A percentile compares a stretch with the other conserved stretches of the same genome.
phyloP scores from a whole-genome alignment of 495 filamentous ascomycete species.

The Xylaria grammica region DNA sequence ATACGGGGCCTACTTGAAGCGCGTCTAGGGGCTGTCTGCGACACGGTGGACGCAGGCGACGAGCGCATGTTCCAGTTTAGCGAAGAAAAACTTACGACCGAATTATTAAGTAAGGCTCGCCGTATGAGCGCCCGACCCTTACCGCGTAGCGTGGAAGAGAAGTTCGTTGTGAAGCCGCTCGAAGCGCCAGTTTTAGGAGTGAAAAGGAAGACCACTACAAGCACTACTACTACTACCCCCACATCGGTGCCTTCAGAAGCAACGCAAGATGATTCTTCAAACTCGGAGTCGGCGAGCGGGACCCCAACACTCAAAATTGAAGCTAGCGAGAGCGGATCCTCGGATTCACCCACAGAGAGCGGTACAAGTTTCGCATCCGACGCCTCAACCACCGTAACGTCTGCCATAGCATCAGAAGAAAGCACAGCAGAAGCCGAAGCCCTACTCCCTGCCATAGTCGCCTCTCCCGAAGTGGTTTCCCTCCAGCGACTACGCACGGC shows the following conservation, averaged over 20 bases:
- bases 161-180: conserved; percentile 76
- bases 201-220: conserved; percentile 51
- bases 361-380: conserved; percentile 46
- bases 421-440: conserved; percentile 21
- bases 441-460: conserved; percentile 51
- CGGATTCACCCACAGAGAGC: conserved; percentile 41
- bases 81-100: conserved; percentile 67
- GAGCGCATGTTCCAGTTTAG: conserved; percentile 82
- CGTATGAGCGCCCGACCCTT: conserved; percentile 68
- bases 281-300: conserved; percentile 38
- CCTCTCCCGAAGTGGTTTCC: conserved; percentile 56
- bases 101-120: conserved; percentile 73
- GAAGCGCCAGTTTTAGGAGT: conserved; percentile 72
- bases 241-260: conserved; percentile 33
- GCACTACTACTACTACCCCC: conserved; percentile 34
- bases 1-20: conserved; percentile 41
- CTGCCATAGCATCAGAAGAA: conserved; percentile 34
- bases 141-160: conserved; percentile 83
- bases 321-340: conserved; percentile 45
- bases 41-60: conserved; percentile 78
- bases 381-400: conserved; percentile 50
- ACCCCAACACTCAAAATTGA: conserved; percentile 34
- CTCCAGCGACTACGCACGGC: conserved; percentile 77
- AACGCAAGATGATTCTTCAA: conserved; percentile 27
- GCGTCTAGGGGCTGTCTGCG: conserved; percentile 69